Evolutionary conservation across 2,329 filamentous ascomycete species (phyloP).

Genomic region (Epichloe elymi): DNA sequence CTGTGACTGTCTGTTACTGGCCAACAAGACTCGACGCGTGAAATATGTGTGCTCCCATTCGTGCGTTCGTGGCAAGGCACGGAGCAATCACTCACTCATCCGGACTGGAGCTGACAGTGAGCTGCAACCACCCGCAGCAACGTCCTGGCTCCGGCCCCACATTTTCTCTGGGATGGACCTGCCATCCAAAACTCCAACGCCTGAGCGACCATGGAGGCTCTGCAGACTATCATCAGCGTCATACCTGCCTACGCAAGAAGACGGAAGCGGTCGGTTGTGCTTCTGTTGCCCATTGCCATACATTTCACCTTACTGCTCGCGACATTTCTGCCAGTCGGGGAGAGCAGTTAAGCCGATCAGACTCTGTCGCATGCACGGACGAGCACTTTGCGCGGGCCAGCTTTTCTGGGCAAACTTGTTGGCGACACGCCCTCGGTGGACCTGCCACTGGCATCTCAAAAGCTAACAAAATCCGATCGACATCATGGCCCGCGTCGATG

Average conservation of each 20-base stretch:
- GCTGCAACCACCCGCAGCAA: neutral
- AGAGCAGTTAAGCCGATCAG: too few relatives aligned
- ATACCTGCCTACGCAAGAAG: too few relatives aligned
- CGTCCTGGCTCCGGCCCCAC: neutral
- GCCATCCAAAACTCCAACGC: neutral
- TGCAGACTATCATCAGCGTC: too few relatives aligned
- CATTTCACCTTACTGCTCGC: too few relatives aligned
- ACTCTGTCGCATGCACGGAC: too few relatives aligned
- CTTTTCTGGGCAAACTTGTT: neutral
- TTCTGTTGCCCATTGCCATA: too few relatives aligned
- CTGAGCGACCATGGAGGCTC: neutral
- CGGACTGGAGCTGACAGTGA: neutral
- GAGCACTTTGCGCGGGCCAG: neutral
- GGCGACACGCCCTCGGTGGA: neutral
- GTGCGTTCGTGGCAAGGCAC: too few relatives aligned
- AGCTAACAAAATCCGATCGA: neutral
- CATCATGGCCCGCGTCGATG: slow-evolving; percentile 43
- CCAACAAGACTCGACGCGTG: too few relatives aligned
- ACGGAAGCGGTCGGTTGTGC: too few relatives aligned
- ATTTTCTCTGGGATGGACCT: neutral
- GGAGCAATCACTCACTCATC: neutral
- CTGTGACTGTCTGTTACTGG: too few relatives aligned
- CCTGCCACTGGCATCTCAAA: neutral
- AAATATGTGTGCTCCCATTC: too few relatives aligned
- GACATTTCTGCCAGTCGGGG: too few relatives aligned